Evolutionary conservation across 305 asterid genomes (phyloP), one percentile per base, ranked within the genome.

Genomic region (Euphrasia arctica): DNA sequence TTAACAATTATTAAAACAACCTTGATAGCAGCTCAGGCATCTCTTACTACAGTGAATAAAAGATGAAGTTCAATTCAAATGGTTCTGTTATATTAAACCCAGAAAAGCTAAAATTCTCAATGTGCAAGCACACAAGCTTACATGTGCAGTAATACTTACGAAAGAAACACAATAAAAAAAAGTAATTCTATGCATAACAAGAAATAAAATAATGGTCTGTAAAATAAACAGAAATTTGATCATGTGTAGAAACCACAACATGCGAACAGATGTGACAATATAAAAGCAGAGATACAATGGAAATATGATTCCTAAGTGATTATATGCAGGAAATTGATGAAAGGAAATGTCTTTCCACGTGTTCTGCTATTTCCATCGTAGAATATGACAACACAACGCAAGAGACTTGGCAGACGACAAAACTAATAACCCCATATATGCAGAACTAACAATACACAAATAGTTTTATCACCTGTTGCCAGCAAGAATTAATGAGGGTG

Each of bases 401-500:
- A 57, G 48, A 15, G 22, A 18, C 54, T 31, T 52, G 51, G 60
- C 71, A 52, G 72, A 66, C 41, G 65, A 59, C 58, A 52, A 47
- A 51, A 10, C 52, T 27, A 18, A 25, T 22, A 57, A 34, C 41
- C 60, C 25, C 66, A 61, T 29, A 48, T 67, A 54, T 48, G 58
- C 62, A 58, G 61, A 62, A 59, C 65, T 52, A 72, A 36, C 52
- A 43, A 63, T 62, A 49, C 66, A 58, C 54, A 43, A 45, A 67
- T 67, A 67, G 70, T 51, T 69, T 74, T 64, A 43, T 81, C 52
- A 93, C 99, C 99, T 90, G 99, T 93, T 65, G 99, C 99, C 75
- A 93, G 82, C 79, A 90, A 77, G 81, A 90, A 93, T 69, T 93
- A 97, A 54, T 93, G 90, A 42, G 99, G 99, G 66, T 93, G 99